Evolutionary conservation across 257 asterid species (phyloP).

Genomic region (Cruciata laevipes): DNA sequence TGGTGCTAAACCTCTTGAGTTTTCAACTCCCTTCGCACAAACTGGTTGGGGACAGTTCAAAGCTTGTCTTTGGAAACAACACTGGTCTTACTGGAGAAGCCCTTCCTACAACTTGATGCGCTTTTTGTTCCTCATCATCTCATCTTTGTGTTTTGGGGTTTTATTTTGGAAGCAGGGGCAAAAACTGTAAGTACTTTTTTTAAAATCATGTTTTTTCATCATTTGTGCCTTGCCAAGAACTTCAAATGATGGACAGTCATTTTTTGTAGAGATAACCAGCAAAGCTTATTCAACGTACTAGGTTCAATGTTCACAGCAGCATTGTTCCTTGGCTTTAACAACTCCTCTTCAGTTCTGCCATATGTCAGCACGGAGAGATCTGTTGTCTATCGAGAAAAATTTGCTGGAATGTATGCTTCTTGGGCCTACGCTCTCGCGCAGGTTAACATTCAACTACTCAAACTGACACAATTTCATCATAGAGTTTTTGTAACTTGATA

Average conservation of each 20-base stretch:
- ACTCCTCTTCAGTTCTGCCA: slow-evolving; percentile 36
- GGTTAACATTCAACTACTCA: too few species aligned
- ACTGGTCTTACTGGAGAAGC: slow-evolving; percentile 31
- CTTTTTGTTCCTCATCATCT: slow-evolving; percentile 1
- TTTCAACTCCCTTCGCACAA: slow-evolving; percentile 18
- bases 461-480: too few species aligned
- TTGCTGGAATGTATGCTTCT: slow-evolving; percentile 55
- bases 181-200: slow-evolving; percentile 19
- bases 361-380: slow-evolving; percentile 39
- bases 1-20: slow-evolving; percentile 16
- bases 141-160: slow-evolving; percentile 17
- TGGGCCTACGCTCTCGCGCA: slow-evolving; percentile 59
- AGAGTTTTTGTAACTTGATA: too few species aligned
- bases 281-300: slow-evolving; percentile 38
- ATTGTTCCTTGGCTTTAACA: slow-evolving; percentile 42
- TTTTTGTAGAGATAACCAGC: slow-evolving; percentile 41
- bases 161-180: slow-evolving; percentile 20
- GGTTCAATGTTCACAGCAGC: slow-evolving; percentile 38
- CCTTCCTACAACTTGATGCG: slow-evolving; percentile 29
- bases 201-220: too few species aligned
- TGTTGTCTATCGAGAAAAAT: slow-evolving; percentile 48
- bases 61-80: slow-evolving; percentile 24
- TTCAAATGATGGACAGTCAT: too few species aligned
- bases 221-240: too few species aligned
- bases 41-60: slow-evolving; percentile 23